Base-by-base conservation (phyloP, 305 asterid genomes). In the Fraxinus latifolia region DNA sequence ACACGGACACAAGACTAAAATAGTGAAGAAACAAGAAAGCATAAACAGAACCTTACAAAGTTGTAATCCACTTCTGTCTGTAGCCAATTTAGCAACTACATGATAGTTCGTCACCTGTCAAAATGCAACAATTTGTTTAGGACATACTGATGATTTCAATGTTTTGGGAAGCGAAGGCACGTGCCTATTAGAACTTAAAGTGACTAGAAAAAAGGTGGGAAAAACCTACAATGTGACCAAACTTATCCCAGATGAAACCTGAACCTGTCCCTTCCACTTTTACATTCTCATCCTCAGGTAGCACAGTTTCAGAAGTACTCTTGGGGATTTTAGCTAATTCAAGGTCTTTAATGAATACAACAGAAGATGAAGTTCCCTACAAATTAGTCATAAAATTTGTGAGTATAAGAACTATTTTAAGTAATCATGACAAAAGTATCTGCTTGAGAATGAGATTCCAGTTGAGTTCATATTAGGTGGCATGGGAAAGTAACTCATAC, bases 191-290 rank as follows among this genome's bases (percentile, higher is more conserved):
- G 67, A n/a, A 17, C 67, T 42, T 27, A 4, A 27, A 84, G 65
- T 2, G n/a, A 62, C 50, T 32, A 7, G 7, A 7, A 19, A 0
- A 17, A 17, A 70, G 70, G 62, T 12, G 70, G 70, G 11, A 65
- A 84, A 85, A 83, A 79, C 95, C 12, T 86, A 95, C 98, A 92
- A 95, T 93, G 89, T 93, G 98, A 81, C 98, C 97, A 84, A 86
- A 95, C 89, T 87, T 81, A 85, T 95, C 98, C 98, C 98, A 95
- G 76, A 95, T 88, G 88, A 95, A 95, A 83, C 98, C 98, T 23
- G 98, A 95, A 83, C 98, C 98, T 76, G 97, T 89, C 81, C 97
- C 97, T 89, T 93, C 91, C 84, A 92, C 91, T 86, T 90, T 93
- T 50, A 89, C 87, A 83, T 87, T 87, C 55, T 88, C 96, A 37